A percentile compares a stretch with the other conserved stretches of the same genome.
Conservation (phyloP, 352 stramenopile genomes). For the Albugo laibachii region DNA sequence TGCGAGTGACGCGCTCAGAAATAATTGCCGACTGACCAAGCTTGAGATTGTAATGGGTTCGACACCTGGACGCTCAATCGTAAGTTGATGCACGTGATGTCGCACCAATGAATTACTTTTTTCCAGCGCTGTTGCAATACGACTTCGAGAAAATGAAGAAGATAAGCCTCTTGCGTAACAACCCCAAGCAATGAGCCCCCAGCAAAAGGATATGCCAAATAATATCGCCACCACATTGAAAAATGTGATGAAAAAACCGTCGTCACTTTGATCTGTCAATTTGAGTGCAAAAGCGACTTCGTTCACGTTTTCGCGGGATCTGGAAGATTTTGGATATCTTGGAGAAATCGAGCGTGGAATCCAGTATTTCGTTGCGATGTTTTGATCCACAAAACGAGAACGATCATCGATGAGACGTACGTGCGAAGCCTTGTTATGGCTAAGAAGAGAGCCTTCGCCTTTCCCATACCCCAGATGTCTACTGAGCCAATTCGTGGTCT, state of each 20-base stretch:
- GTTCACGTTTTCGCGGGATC: neutral
- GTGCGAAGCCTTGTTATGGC: neutral
- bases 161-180: conserved; percentile 59
- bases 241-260: conserved; percentile 65
- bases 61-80: conserved; percentile 37
- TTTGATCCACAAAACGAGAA: neutral
- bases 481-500: no score
- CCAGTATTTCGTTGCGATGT: neutral
- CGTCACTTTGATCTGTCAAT: conserved; percentile 52
- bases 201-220: neutral
- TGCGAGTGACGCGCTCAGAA: conserved; percentile 11
- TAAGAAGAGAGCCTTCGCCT: no score
- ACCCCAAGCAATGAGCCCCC: conserved; percentile 31
- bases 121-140: conserved; percentile 33
- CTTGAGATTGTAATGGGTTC: conserved; percentile 63
- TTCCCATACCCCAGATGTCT: no score
- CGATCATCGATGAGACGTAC: neutral
- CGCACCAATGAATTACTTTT: conserved; percentile 36
- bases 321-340: neutral
- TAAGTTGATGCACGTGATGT: conserved; percentile 41
- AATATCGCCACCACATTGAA: neutral
- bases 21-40: conserved; percentile 32
- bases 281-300: conserved; percentile 35
- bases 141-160: conserved; percentile 34
- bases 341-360: conserved; percentile 2